Evolutionary conservation across 75 land plant species (phyloP).

Genomic region (Picea sitchensis): DNA sequence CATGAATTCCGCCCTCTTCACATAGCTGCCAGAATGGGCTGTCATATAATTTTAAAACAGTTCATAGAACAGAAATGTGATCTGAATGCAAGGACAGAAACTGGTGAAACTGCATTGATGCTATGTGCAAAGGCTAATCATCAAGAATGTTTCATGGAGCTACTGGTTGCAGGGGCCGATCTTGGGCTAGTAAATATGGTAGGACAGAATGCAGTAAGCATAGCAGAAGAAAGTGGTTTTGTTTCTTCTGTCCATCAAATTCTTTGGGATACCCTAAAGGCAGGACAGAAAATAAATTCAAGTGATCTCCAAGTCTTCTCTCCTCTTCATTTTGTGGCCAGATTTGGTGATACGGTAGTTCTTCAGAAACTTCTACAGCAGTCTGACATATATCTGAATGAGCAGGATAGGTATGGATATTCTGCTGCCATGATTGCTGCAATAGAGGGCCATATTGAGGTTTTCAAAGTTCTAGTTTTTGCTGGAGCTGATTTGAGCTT

Average conservation of each 20-base stretch:
- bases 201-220: conserved; percentile 31
- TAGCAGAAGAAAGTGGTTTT: conserved; percentile 27
- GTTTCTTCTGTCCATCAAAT: conserved; percentile 18
- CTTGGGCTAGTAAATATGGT: conserved; percentile 23
- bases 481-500: conserved; percentile 48
- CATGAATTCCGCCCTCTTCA: conserved; percentile 39
- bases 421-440: conserved; percentile 47
- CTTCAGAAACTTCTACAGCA: conserved; percentile 32
- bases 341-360: conserved; percentile 20
- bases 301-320: conserved; percentile 33
- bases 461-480: conserved; percentile 32
- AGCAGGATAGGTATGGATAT: conserved; percentile 30
- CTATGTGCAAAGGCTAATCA: conserved; percentile 27
- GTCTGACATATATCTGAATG: conserved; percentile 21
- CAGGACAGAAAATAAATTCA: conserved; percentile 27
- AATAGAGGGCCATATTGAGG: conserved; percentile 34
- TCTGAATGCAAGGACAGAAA: conserved; percentile 27
- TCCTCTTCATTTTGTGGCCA: conserved; percentile 36
- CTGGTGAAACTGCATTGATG: conserved; percentile 51
- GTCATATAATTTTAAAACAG: conserved; percentile 18
- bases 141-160: conserved; percentile 38
- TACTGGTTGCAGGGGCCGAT: conserved; percentile 47
- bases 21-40: conserved; percentile 40
- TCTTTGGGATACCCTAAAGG: conserved; percentile 21
- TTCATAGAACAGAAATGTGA: conserved; percentile 30